Evolutionary conservation across 495 filamentous ascomycete genomes (phyloP).

Genomic region (Bathelium albidoporum): DNA sequence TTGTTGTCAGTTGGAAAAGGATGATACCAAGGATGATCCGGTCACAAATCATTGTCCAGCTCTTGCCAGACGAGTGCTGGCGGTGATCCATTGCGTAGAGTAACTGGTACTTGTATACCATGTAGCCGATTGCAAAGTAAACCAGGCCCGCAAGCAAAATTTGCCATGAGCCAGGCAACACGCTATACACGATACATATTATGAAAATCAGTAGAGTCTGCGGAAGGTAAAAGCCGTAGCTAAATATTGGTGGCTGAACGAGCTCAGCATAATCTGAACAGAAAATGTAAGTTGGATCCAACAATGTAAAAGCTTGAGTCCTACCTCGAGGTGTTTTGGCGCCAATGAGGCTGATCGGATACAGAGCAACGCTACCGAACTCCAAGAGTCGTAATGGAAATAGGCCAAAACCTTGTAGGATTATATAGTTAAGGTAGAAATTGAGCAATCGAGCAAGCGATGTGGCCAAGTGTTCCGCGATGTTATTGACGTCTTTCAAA

Average conservation of each 20-base stretch:
- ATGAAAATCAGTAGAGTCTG: slow-evolving; percentile 85
- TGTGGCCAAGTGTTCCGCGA: slow-evolving; percentile 64
- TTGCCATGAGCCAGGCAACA: slow-evolving; percentile 70
- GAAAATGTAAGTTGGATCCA: neutral
- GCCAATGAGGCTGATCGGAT: slow-evolving; percentile 66
- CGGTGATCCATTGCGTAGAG: slow-evolving; percentile 97
- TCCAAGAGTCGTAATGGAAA: slow-evolving; percentile 89
- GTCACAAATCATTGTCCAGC: slow-evolving; percentile 93
- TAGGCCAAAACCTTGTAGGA: slow-evolving; percentile 82
- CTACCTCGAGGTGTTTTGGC: slow-evolving; percentile 72
- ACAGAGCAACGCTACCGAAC: slow-evolving; percentile 75
- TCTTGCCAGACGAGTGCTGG: slow-evolving; percentile 85
- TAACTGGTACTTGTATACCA: slow-evolving; percentile 96
- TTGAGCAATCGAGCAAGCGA: slow-evolving; percentile 61
- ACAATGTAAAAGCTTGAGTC: slow-evolving; percentile 2
- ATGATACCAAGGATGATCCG: slow-evolving; percentile 72
- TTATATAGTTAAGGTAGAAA: slow-evolving; percentile 93
- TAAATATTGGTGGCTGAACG: slow-evolving; percentile 74
- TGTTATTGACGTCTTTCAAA: slow-evolving; percentile 63
- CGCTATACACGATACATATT: slow-evolving; percentile 89
- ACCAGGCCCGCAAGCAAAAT: slow-evolving; percentile 73
- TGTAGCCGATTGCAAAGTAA: slow-evolving; percentile 83
- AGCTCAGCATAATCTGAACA: slow-evolving; percentile 68
- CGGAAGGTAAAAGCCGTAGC: slow-evolving; percentile 91
- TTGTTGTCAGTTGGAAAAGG: slow-evolving; percentile 84